Evolutionary conservation across 345 rosid species (phyloP).

Genomic region (Syzygium aqueum): DNA sequence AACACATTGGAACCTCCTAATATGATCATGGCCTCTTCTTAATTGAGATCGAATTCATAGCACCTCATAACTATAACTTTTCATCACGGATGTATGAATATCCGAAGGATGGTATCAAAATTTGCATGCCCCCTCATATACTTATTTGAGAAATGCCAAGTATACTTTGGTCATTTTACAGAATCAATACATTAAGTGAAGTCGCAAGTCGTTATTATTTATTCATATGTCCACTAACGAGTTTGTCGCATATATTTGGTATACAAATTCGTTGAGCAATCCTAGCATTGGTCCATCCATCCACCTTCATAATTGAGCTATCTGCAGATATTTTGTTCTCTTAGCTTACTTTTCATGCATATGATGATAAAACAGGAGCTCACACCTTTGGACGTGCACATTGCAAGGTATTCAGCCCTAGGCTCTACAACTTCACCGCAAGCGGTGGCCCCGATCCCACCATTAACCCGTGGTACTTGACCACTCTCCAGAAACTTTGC

Average conservation of each 20-base stretch:
- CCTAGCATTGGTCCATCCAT: not conserved
- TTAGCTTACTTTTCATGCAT: not conserved
- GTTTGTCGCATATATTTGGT: not conserved
- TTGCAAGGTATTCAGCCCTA: slow-evolving; percentile 20
- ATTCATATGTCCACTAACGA: not conserved
- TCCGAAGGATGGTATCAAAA: not conserved
- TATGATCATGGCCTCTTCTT: not conserved
- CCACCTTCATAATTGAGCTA: not conserved
- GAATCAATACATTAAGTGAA: not conserved
- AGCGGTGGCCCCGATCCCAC: slow-evolving; percentile 31
- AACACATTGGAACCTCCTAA: not conserved
- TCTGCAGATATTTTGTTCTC: not conserved
- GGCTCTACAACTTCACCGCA: slow-evolving; percentile 35
- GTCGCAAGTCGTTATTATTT: not conserved
- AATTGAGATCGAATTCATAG: not conserved
- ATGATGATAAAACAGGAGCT: slow-evolving; percentile 13
- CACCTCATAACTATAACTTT: no score
- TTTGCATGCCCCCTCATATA: not conserved
- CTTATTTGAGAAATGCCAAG: not conserved
- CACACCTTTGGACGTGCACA: slow-evolving; percentile 43
- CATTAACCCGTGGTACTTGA: slow-evolving; percentile 17
- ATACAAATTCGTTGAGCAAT: not conserved
- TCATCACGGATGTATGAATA: not conserved
- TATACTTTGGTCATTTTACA: not conserved
- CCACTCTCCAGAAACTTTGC: slow-evolving; percentile 19